Evolutionary conservation across 2,329 filamentous ascomycete genomes (phyloP).

Genomic region (Elsinoe necatrix): DNA sequence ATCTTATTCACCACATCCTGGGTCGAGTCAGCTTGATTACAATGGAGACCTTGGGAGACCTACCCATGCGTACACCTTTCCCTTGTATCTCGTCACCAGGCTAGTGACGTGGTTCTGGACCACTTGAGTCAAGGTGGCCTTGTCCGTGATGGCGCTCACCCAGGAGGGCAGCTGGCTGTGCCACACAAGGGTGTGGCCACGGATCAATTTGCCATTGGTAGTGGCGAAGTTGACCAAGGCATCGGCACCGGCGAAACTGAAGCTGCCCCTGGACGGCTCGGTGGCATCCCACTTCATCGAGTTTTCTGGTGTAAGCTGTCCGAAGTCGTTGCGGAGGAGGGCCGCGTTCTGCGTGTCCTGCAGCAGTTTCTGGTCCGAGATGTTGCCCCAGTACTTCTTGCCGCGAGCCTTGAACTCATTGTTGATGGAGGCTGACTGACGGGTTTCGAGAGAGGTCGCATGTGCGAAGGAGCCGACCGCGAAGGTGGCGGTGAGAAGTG

Average conservation of each 20-base stretch:
- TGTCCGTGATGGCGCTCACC: slow-evolving; percentile 31
- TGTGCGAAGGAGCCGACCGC: background rate
- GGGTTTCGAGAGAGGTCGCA: background rate
- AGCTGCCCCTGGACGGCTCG: slow-evolving; percentile 29
- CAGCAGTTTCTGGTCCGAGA: slow-evolving; percentile 25
- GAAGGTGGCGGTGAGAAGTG: background rate
- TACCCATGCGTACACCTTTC: slow-evolving; percentile 19
- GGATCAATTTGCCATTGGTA: slow-evolving; percentile 29
- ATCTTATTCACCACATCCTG: slow-evolving; percentile 18
- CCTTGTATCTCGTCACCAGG: slow-evolving; percentile 32
- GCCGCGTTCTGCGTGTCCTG: slow-evolving; percentile 30
- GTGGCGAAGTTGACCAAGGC: slow-evolving; percentile 30
- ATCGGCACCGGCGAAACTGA: slow-evolving; percentile 30
- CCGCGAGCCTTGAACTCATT: slow-evolving; percentile 48
- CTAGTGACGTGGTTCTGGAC: slow-evolving; percentile 37
- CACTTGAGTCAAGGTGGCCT: slow-evolving; percentile 34
- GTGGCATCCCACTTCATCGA: slow-evolving; percentile 35
- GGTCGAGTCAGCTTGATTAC: slow-evolving; percentile 22
- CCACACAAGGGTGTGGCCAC: slow-evolving; percentile 38
- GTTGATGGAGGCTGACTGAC: background rate
- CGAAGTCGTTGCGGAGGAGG: slow-evolving; percentile 44
- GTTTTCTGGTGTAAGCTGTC: slow-evolving; percentile 32
- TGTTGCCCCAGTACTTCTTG: slow-evolving; percentile 55
- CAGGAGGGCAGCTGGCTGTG: slow-evolving; percentile 34
- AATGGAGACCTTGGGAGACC: slow-evolving; percentile 17